Conservation (phyloP, 768 basidiomycete species). For the Coprinopsis marcescibilis region DNA sequence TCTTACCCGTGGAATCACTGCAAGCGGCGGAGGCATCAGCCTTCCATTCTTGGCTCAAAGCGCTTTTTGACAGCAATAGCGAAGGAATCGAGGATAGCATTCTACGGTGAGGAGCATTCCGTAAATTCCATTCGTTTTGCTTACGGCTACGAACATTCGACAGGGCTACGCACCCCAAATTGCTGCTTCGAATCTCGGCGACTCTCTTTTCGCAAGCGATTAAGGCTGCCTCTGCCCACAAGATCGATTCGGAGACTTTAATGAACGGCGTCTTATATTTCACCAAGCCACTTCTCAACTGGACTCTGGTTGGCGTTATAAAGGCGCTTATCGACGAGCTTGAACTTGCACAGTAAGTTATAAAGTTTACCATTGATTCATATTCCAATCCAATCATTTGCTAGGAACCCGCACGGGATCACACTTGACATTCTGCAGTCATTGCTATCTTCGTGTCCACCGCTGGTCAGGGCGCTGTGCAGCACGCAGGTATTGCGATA, state of each 20-base stretch:
- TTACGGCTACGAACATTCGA: background rate
- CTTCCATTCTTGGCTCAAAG: conserved; percentile 64
- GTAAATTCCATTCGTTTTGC: background rate
- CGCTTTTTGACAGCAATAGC: conserved; percentile 67
- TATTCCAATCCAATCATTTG: conserved; percentile 1
- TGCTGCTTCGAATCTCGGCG: conserved; percentile 60
- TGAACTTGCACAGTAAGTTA: conserved; percentile 44
- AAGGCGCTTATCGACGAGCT: conserved; percentile 59
- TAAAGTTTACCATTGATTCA: background rate
- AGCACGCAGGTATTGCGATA: conserved; percentile 46
- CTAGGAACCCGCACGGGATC: conserved; percentile 41
- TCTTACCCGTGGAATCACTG: conserved; percentile 35
- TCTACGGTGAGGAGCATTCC: conserved; percentile 37
- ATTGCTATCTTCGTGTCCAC: conserved; percentile 65
- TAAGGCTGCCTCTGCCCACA: conserved; percentile 35
- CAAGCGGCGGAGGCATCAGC: conserved; percentile 37
- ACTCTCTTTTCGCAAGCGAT: conserved; percentile 65
- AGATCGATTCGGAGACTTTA: conserved; percentile 63
- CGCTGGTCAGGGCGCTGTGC: conserved; percentile 59
- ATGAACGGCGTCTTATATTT: conserved; percentile 78
- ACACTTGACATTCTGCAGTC: conserved; percentile 65
- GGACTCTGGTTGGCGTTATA: conserved; percentile 75
- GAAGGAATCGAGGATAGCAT: conserved; percentile 85
- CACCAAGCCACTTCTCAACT: conserved; percentile 63
- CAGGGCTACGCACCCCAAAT: conserved; percentile 68